Evolutionary conservation across 2,329 filamentous ascomycete genomes (phyloP).

Genomic region (Ilyonectria mors-panacis): DNA sequence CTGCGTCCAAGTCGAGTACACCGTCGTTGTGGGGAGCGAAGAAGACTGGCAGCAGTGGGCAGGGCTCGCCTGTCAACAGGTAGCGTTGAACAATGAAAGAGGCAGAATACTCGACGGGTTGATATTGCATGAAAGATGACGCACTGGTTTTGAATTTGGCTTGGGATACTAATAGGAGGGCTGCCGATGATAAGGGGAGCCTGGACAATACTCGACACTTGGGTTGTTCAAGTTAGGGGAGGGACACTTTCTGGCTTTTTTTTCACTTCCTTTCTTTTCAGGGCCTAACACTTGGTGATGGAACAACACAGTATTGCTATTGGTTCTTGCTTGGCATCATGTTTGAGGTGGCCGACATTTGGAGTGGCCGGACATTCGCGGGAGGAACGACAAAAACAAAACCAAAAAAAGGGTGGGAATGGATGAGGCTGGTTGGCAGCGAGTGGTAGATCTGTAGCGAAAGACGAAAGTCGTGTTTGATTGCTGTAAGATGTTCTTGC

Average conservation of each 20-base stretch:
- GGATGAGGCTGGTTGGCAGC: not conserved
- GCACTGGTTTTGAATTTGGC: not conserved
- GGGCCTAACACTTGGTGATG: not conserved
- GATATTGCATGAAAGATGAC: not conserved
- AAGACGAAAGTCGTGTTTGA: not conserved
- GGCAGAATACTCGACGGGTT: not conserved
- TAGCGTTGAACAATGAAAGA: not conserved
- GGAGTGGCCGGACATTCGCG: not conserved
- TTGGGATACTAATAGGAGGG: not conserved
- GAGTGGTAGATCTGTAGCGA: not conserved
- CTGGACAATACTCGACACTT: slow-evolving; percentile 3
- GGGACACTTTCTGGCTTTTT: not conserved
- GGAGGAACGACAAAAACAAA: not conserved
- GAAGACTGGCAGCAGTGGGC: slow-evolving; percentile 26
- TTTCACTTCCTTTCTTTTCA: not conserved
- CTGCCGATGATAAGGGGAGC: not conserved
- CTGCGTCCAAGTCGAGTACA: slow-evolving; percentile 40
- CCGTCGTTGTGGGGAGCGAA: slow-evolving; percentile 40
- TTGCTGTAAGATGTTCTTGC: not conserved
- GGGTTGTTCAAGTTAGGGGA: not conserved
- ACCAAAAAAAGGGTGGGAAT: not conserved
- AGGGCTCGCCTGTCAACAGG: slow-evolving; percentile 32
- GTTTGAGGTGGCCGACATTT: not conserved
- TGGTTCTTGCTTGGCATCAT: not conserved
- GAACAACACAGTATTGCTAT: not conserved